Evolutionary conservation across 148 eudicot genomes (phyloP).

Genomic region (Persicaria tinctoria): DNA sequence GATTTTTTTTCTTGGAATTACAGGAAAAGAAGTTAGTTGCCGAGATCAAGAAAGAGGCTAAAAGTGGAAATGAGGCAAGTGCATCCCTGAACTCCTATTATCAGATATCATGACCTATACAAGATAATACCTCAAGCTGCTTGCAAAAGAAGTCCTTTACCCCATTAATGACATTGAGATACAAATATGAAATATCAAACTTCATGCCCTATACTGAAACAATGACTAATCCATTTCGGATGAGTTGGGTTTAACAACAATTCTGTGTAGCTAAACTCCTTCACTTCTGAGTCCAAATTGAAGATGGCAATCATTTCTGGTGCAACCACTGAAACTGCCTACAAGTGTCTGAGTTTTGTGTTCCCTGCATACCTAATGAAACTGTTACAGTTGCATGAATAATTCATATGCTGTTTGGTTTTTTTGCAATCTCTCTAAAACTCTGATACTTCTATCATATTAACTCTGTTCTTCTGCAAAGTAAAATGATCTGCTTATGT

Average conservation of each 20-base stretch:
- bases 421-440: neutral
- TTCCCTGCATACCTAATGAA: neutral
- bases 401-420: slow-evolving; percentile 3
- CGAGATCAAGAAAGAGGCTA: slow-evolving; percentile 73
- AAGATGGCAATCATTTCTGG: neutral
- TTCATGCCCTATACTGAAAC: neutral
- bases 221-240: neutral
- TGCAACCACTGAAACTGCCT: neutral
- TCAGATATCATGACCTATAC: neutral
- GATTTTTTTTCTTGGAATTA: slow-evolving; percentile 9
- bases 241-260: neutral
- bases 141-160: neutral
- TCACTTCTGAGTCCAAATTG: neutral
- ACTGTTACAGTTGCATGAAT: neutral
- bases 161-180: neutral
- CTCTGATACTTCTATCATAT: neutral
- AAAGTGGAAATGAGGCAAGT: slow-evolving; percentile 69
- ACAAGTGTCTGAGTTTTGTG: neutral
- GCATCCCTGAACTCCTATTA: neutral
- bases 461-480: slow-evolving; percentile 3
- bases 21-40: slow-evolving; percentile 69
- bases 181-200: neutral
- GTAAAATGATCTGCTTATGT: neutral
- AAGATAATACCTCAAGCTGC: neutral
- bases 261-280: neutral